Evolutionary conservation across 768 basidiomycete species (phyloP).

Genomic region (Suillus cothurnatus): DNA sequence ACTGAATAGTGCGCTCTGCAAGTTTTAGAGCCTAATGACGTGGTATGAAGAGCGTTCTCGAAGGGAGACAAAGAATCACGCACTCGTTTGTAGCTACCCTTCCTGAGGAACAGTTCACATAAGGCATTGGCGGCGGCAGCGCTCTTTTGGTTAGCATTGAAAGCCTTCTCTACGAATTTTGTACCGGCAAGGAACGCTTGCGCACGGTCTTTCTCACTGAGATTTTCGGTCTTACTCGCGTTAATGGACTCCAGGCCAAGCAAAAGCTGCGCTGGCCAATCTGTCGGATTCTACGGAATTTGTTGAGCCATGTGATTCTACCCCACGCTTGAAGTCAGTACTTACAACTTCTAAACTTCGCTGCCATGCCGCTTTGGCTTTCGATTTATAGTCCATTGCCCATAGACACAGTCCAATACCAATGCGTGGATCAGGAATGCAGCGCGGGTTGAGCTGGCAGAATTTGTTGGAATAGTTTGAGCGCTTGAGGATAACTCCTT

Average conservation of each 20-base stretch:
- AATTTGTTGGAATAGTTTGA: conserved; percentile 86
- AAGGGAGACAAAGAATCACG: conserved; percentile 15
- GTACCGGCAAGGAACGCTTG: conserved; percentile 65
- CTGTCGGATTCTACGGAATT: conserved; percentile 62
- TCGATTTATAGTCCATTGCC: conserved; percentile 81
- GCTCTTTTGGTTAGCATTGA: conserved; percentile 71
- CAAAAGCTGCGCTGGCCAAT: conserved; percentile 80
- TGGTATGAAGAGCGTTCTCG: background rate
- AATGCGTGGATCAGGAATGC: conserved; percentile 90
- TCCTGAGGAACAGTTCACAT: conserved; percentile 76
- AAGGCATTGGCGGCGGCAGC: conserved; percentile 85
- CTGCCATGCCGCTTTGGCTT: conserved; percentile 90
- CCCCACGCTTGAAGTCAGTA: conserved; percentile 12
- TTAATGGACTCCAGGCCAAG: conserved; percentile 89
- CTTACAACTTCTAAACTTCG: conserved; percentile 83
- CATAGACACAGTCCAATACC: conserved; percentile 95
- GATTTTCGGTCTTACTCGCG: conserved; percentile 71
- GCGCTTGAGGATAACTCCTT: conserved; percentile 74
- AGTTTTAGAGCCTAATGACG: conserved; percentile 77
- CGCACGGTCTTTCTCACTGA: conserved; percentile 62
- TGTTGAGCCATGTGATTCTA: conserved; percentile 1
- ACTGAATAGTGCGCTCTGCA: conserved; percentile 92
- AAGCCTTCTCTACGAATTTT: conserved; percentile 73
- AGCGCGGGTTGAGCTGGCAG: conserved; percentile 75
- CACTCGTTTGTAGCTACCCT: conserved; percentile 64